These are phyloP conservation scores for Thraustotheca clavata DNA, from an alignment of 352 stramenopile genomes.

Conservation along the genomic window DNA sequence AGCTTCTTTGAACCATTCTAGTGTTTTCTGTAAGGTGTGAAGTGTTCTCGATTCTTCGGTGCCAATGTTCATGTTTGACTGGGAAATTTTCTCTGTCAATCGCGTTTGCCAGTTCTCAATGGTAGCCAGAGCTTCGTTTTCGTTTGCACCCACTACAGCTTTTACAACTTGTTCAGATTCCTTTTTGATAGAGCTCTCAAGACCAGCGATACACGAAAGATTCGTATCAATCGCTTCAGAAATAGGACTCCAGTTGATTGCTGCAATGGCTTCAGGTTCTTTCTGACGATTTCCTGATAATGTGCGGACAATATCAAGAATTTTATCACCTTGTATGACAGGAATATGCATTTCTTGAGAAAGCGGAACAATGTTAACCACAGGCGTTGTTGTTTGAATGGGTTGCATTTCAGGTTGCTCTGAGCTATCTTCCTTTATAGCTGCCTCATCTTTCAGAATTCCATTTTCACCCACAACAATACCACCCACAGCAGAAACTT, in stretches of 20 bases:
- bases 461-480: not conserved
- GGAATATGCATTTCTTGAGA: not conserved
- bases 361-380: not conserved
- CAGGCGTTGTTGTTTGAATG: not conserved
- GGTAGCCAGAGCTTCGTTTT: not conserved
- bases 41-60: not conserved
- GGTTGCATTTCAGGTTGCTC: not conserved
- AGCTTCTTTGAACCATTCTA: constrained; percentile 70
- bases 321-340: not conserved
- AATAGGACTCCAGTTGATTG: constrained; percentile 3
- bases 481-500: not conserved
- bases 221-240: not conserved
- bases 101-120: not conserved
- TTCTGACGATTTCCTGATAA: not conserved
- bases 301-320: not conserved
- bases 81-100: not conserved
- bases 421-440: not conserved
- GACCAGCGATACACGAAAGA: constrained; percentile 3
- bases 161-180: not conserved
- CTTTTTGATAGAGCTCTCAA: constrained; percentile 8
- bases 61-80: not conserved
- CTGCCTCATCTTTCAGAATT: not conserved
- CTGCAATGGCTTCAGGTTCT: not conserved
- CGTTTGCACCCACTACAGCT: not conserved
- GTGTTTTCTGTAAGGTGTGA: not conserved